Evolutionary conservation across 768 basidiomycete species (phyloP), one percentile per base, ranked within the genome.

Genomic region (Coprinellus micaceus): DNA sequence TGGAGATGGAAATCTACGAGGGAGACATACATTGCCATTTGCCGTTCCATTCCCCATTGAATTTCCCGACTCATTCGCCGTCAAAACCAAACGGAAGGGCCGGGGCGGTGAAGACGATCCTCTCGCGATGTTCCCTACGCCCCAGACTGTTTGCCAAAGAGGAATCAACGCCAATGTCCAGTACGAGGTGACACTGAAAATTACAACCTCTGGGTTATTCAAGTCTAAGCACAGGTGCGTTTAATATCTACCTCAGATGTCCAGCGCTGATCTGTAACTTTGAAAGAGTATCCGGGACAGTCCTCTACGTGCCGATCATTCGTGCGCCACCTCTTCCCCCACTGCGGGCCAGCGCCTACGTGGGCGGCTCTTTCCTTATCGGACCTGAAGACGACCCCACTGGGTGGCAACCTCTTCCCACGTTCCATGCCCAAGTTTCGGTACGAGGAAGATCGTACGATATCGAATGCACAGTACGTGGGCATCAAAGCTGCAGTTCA

Each of bases 281-380:
- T 47, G n/a, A n/a, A 4, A 50, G 48, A n/a, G 26, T 50, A 4
- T 28, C 48, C 26, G 48, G 28, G 6, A 33, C 21, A 22, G 48
- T 56, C 17, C 37, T 56, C 7, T 56, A 56, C 26, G 39, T 56
- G 9, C 55, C 55, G 13, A 9, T 50, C 13, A 50, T 39, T 33
- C 22, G 30, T 13, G 10, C 55, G 3, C 45, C 48, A 17, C 55
- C 55, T 2, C 33, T 56, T 4, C 48, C 48, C 17, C 28, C 19
- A 17, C 11, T 22, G 28, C 46, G 55, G 4, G 39, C 47, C 17
- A 29, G 4, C 21, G 55, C 55, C 19, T 56, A 56, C 24, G 10
- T 25, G 11, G 26, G 26, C 24, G 55, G 37, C 25, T 15, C 47
- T 4, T 41, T 40, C 29, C 29, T 56, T 7, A 9, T 48, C 41